Base-by-base conservation (phyloP, 805 yeast species). In the Candida hungchunana region DNA sequence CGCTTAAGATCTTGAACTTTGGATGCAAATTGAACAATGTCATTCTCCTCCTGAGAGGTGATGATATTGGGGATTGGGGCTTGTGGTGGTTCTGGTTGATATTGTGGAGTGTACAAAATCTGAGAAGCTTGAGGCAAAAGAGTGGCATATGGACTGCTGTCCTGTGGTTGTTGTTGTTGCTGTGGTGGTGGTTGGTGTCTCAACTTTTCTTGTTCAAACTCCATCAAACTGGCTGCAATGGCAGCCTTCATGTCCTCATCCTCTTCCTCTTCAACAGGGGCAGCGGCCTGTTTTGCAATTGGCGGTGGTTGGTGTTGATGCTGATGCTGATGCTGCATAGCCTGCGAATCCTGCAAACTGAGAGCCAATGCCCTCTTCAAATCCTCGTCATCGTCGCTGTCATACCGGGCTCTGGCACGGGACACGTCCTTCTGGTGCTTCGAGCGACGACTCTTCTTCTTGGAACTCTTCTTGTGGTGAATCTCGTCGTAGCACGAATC, bases 201-300 rank as follows among this genome's bases (percentile, higher is more conserved):
- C 21, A 53, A 44, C 20, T 44, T 38, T 14, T 45, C 44, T 19
- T 40, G 55, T 45, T 82, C 75, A 55, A 82, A 69, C 40, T 89
- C 97, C 35, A 70, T 71, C 43, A 93, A 67, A 58, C 96, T 86
- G 1, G 96, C 96, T 12, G 83, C 95, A 39, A 93, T 90, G 0
- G 97, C 98, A 1, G 93, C 95, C 56, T 79, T 84, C 78, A 90
- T 74, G 24, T 87, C 96, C 25, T 82, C 90, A 52, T 88, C 95
- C 13, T 81, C 84, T 14, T 82, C 87, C 3, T 76, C 84, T 12
- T 58, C 40, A 6, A 40, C 22, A 14, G 38, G 19, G 12, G 32
- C 18, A 6, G 19, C 24, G 2, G 17, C 34, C 18, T 30, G 40
- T 28, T 41, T 42, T 19, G 41, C 45, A 8, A 23, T 29, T 21